Conservation (phyloP, 2,329 filamentous ascomycete species). For the Calonectria montana region DNA sequence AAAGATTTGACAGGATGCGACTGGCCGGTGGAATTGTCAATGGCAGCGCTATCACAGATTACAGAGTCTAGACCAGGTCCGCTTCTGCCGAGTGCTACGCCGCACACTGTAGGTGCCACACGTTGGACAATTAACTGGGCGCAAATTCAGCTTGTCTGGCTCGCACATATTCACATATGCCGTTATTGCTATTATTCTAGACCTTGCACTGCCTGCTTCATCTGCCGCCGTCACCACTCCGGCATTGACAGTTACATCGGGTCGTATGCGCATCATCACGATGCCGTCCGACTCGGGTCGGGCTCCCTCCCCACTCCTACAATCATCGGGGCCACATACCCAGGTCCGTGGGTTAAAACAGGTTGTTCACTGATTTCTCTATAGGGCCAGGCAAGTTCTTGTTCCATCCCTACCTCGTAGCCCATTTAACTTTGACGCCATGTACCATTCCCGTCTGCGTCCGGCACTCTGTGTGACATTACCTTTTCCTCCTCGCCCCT, state of each 20-base stretch:
- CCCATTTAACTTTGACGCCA: constrained; percentile 9
- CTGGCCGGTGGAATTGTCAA: neutral
- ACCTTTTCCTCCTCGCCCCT: neutral
- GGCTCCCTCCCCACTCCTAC: neutral
- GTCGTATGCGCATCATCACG: neutral
- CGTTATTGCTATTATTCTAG: neutral
- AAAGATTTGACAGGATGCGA: neutral
- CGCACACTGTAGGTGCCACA: constrained; percentile 1
- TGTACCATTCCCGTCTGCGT: constrained; percentile 9
- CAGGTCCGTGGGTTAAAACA: constrained; percentile 4
- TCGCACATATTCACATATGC: neutral
- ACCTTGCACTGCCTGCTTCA: constrained; percentile 19
- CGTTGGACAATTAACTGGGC: neutral
- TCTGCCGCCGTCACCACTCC: constrained; percentile 5
- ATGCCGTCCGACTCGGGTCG: neutral
- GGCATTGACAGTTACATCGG: neutral
- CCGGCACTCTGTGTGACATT: neutral
- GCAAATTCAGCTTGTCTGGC: constrained; percentile 17
- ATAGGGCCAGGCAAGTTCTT: neutral
- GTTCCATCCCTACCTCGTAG: neutral
- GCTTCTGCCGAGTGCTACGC: constrained; percentile 7
- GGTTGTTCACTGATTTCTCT: neutral
- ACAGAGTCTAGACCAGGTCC: constrained; percentile 1
- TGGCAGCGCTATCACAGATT: neutral
- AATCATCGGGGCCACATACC: constrained; percentile 1